Evolutionary conservation across 305 asterid genomes (phyloP).

Genomic region (Fraxinus sp.): DNA sequence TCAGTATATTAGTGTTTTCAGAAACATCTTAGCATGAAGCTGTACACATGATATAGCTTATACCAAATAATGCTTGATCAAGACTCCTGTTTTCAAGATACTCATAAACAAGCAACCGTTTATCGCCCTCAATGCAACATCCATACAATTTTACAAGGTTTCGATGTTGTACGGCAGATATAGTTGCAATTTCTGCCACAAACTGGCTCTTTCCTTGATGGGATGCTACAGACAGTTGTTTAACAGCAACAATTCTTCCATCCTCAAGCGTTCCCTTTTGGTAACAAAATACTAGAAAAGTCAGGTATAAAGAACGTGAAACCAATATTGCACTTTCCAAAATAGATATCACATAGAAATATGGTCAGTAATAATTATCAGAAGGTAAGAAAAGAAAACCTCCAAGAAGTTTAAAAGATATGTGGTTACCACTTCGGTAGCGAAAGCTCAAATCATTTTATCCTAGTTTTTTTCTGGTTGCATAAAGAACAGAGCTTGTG

Average conservation of each 20-base stretch:
- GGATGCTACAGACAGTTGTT: constrained; percentile 49
- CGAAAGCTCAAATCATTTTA: too few relatives aligned
- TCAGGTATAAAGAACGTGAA: not conserved
- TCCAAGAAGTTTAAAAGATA: not conserved
- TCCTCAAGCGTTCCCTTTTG: constrained; percentile 46
- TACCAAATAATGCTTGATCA: constrained; percentile 52
- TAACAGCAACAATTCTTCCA: constrained; percentile 52
- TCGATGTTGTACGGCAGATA: constrained; percentile 63
- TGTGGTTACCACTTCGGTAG: too few relatives aligned
- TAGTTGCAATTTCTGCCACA: constrained; percentile 58
- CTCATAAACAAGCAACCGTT: constrained; percentile 55
- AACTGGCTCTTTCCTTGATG: constrained; percentile 62
- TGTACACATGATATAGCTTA: not conserved
- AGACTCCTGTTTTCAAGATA: constrained; percentile 56
- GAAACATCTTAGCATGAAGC: not conserved
- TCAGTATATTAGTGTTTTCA: not conserved
- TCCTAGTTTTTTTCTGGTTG: not conserved
- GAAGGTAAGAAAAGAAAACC: not conserved
- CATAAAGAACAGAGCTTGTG: not conserved
- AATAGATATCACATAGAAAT: not conserved
- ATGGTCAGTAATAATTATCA: too few relatives aligned
- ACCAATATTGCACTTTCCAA: not conserved
- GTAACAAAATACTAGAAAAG: not conserved
- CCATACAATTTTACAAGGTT: constrained; percentile 62
- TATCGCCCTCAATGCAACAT: constrained; percentile 57